Evolutionary conservation across 352 stramenopile genomes (phyloP).

Genomic region (Elongisporangium senticosum): DNA sequence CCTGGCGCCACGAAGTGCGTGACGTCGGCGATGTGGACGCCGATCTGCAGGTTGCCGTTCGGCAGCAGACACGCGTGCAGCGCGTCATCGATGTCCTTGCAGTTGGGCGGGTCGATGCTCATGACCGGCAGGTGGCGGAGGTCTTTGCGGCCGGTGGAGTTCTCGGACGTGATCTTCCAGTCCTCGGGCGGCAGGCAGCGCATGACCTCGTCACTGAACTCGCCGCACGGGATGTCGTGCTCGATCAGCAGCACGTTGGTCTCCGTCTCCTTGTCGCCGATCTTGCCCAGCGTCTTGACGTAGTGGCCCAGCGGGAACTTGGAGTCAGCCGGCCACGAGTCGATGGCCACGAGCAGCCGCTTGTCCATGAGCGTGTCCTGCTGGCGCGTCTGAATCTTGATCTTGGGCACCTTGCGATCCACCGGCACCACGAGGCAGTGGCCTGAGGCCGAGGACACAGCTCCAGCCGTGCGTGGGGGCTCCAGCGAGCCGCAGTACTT

Average conservation of each 20-base stretch:
- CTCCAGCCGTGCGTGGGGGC: constrained; percentile 40
- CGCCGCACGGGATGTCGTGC: constrained; percentile 92
- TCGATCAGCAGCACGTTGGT: constrained; percentile 94
- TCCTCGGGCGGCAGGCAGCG: constrained; percentile 90
- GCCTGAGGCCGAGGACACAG: constrained; percentile 30
- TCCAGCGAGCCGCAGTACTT: constrained; percentile 94
- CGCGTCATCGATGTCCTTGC: constrained; percentile 98
- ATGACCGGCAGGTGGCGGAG: constrained; percentile 91
- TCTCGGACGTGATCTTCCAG: constrained; percentile 95
- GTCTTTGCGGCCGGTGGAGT: constrained; percentile 87
- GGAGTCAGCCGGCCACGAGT: constrained; percentile 89
- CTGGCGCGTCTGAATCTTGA: constrained; percentile 92
- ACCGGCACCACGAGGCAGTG: constrained; percentile 82
- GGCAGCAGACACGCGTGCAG: constrained; percentile 90
- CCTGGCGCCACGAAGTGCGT: constrained; percentile 96
- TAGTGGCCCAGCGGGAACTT: constrained; percentile 95
- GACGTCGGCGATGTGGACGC: constrained; percentile 99
- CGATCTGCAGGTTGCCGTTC: constrained; percentile 92
- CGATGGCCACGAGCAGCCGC: constrained; percentile 92
- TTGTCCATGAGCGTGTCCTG: constrained; percentile 89
- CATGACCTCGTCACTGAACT: constrained; percentile 87
- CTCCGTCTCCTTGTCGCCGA: constrained; percentile 97
- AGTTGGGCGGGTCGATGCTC: constrained; percentile 87
- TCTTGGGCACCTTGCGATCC: constrained; percentile 90
- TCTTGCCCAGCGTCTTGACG: constrained; percentile 92